phyloP scores from a whole-genome alignment of 176 grass and related monocot genomes.

The Aegilops umbellulata region DNA sequence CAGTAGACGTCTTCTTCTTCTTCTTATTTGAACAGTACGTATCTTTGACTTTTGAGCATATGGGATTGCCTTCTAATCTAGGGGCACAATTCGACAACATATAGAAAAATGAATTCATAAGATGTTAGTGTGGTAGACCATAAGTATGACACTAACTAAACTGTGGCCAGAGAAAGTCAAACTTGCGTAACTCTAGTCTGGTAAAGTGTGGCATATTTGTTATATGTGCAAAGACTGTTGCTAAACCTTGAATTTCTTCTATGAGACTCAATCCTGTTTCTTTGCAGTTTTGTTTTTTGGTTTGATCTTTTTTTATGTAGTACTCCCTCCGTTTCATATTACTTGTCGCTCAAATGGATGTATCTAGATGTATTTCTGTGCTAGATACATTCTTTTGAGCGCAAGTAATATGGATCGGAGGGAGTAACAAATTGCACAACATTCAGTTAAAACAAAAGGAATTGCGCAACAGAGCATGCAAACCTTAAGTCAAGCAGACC shows the following conservation, averaged over 20 bases:
- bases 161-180: background rate
- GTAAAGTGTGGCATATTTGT: background rate
- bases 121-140: background rate
- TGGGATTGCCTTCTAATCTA: slow-evolving; percentile 24
- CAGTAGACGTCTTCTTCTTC: background rate
- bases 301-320: background rate
- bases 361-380: too few relatives aligned
- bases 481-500: background rate
- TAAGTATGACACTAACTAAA: background rate
- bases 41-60: background rate
- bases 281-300: background rate
- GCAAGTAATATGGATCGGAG: background rate
- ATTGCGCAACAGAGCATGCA: background rate
- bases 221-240: background rate
- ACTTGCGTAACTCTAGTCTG: background rate
- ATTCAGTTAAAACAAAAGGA: background rate
- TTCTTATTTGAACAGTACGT: background rate
- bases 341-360: too few relatives aligned
- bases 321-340: too few relatives aligned
- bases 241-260: background rate
- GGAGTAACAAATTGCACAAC: background rate
- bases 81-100: background rate
- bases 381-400: too few relatives aligned
- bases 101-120: background rate
- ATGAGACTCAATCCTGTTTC: background rate